A percentile compares a stretch with the other conserved stretches of the same genome.
phyloP scores from a whole-genome alignment of 805 yeast genomes.

The Isabelozyma heimii region DNA sequence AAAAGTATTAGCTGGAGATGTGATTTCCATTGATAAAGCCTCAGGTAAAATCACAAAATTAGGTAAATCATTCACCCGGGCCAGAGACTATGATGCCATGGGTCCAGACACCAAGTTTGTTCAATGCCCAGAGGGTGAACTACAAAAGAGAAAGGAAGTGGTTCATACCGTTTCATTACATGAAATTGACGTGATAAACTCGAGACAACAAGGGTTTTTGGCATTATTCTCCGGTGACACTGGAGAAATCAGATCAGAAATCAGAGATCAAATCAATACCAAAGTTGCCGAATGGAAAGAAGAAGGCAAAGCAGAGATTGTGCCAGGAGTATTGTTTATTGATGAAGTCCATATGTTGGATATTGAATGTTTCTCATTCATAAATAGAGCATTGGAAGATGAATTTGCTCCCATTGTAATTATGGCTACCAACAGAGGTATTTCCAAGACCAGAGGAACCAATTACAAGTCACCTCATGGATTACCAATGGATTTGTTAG shows the following conservation, averaged over 20 bases:
- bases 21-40: constrained; percentile 91
- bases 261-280: constrained; percentile 93
- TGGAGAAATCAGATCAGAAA: constrained; percentile 94
- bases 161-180: constrained; percentile 98
- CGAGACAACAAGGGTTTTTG: constrained; percentile 95
- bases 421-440: constrained; percentile 97
- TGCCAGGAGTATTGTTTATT: constrained; percentile 95
- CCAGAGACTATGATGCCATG: constrained; percentile 98
- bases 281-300: constrained; percentile 98
- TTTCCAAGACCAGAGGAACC: constrained; percentile 91
- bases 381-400: constrained; percentile 94
- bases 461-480: constrained; percentile 95
- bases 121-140: constrained; percentile 98
- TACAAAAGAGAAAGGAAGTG: constrained; percentile 91
- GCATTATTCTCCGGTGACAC: constrained; percentile 96
- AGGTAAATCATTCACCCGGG: constrained; percentile 94
- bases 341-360: constrained; percentile 99
- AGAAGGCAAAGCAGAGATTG: constrained; percentile 97
- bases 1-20: constrained; percentile 96
- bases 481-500: constrained; percentile 91
- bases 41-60: constrained; percentile 90
- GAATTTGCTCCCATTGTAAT: constrained; percentile 96
- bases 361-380: constrained; percentile 92
- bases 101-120: constrained; percentile 97
- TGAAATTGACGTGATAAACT: constrained; percentile 96